Percentiles rank a stretch among this genome's conserved stretches.
These are phyloP conservation scores for Fusarium sterilihyphosum DNA, from an alignment of 2,329 filamentous ascomycete genomes.

Conservation along the genomic window DNA sequence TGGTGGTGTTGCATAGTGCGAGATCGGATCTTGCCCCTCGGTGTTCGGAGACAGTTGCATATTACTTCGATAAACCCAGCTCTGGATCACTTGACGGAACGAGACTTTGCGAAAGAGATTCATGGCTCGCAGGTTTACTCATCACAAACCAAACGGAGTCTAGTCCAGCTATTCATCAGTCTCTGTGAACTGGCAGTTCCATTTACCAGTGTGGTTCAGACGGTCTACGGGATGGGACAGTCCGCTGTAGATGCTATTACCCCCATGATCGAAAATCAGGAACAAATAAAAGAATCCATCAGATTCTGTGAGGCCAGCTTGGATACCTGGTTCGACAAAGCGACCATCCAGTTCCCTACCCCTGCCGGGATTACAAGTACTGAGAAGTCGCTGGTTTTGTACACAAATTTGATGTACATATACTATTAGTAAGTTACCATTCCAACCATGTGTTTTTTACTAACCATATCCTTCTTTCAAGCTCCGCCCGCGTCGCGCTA, in stretches of 20 bases:
- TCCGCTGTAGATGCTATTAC: not conserved
- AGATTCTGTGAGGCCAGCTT: not conserved
- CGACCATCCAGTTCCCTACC: conserved; percentile 2
- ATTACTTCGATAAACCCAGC: not conserved
- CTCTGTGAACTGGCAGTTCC: not conserved
- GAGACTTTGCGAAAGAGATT: not conserved
- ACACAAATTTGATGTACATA: conserved; percentile 26
- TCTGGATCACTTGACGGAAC: not conserved
- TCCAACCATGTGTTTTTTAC: rapidly evolving
- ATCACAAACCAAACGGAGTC: rapidly evolving
- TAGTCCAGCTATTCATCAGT: not conserved
- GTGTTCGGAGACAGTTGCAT: not conserved
- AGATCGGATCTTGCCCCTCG: not conserved
- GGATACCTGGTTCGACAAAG: conserved; percentile 9
- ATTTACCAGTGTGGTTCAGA: not conserved
- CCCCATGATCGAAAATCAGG: not conserved
- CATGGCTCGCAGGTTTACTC: not conserved
- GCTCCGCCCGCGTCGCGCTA: not conserved
- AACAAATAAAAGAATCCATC: rapidly evolving
- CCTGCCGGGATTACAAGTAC: conserved; percentile 1
- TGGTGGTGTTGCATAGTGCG: not conserved
- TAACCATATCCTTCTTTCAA: not conserved
- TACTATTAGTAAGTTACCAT: not conserved
- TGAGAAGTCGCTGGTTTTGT: conserved; percentile 9
- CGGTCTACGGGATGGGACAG: rapidly evolving